These are phyloP conservation scores for Pythium angustatum DNA, from an alignment of 352 stramenopile species.

Conservation along the genomic window DNA sequence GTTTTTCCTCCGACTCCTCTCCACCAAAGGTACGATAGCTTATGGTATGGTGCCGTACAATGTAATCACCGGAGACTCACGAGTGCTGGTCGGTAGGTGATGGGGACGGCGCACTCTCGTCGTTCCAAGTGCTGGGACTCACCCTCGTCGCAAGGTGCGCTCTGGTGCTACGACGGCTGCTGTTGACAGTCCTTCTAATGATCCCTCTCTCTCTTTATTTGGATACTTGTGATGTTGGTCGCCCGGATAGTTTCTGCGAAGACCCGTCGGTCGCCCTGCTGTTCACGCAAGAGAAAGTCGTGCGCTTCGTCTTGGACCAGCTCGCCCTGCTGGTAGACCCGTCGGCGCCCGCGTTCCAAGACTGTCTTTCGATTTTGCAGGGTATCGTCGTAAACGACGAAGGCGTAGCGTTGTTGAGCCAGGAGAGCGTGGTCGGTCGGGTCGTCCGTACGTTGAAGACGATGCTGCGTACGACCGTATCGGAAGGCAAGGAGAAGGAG, in stretches of 20 bases:
- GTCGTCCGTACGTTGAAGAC: constrained; percentile 58
- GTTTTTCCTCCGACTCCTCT: constrained; percentile 82
- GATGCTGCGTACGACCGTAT: constrained; percentile 5
- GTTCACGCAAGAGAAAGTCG: constrained; percentile 70
- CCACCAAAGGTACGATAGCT: constrained; percentile 71
- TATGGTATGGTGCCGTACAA: too few relatives aligned
- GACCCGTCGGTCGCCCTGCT: constrained; percentile 44
- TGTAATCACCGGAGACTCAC: too few relatives aligned
- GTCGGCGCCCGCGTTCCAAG: constrained; percentile 28
- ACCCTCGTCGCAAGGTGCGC: constrained; percentile 78
- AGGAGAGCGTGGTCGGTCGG: constrained; percentile 42
- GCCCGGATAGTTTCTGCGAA: constrained; percentile 72
- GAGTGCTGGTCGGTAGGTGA: constrained; percentile 37
- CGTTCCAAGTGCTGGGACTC: constrained; percentile 74
- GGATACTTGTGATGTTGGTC: background rate
- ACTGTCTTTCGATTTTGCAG: constrained; percentile 56
- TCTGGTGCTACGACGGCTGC: too few relatives aligned
- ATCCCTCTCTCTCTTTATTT: too few relatives aligned
- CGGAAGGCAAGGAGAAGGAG: constrained; percentile 25
- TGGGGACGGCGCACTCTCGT: constrained; percentile 50
- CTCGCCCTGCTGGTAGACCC: constrained; percentile 26
- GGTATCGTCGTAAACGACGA: constrained; percentile 50
- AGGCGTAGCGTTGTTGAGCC: constrained; percentile 31
- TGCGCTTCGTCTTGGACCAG: constrained; percentile 58
- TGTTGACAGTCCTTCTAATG: too few relatives aligned